phyloP scores from a whole-genome alignment of 2,329 filamentous ascomycete genomes.

The Metarhizium humberi region DNA sequence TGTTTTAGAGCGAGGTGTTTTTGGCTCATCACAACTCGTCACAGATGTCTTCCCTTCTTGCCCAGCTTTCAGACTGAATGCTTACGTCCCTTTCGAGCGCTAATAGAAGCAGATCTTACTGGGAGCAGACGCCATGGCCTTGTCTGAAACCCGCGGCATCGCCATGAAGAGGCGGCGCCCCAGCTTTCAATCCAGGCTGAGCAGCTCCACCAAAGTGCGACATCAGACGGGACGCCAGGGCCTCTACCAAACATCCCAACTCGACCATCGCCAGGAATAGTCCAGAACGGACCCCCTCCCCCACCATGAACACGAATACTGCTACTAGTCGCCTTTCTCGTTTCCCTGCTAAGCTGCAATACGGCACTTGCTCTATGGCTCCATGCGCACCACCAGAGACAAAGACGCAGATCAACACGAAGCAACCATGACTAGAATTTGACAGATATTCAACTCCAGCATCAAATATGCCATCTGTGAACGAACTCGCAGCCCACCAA shows the following conservation, averaged over 20 bases:
- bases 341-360: too few relatives aligned
- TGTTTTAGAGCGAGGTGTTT: not conserved
- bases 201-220: not conserved
- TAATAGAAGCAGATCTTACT: too few relatives aligned
- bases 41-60: too few relatives aligned
- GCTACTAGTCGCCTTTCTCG: too few relatives aligned
- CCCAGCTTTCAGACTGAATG: not conserved
- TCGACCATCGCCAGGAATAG: not conserved
- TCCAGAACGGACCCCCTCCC: not conserved
- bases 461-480: too few relatives aligned
- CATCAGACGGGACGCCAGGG: not conserved
- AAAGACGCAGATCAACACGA: too few relatives aligned
- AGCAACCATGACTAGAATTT: not conserved
- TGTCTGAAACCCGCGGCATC: not conserved
- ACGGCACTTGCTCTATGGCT: too few relatives aligned
- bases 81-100: not conserved
- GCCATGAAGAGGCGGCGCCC: not conserved
- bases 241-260: not conserved
- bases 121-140: not conserved
- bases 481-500: not conserved
- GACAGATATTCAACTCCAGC: too few relatives aligned
- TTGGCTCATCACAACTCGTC: too few relatives aligned
- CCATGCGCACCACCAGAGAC: too few relatives aligned
- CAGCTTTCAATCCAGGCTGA: not conserved
- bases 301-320: too few relatives aligned